Conservation (phyloP, 108 stramenopile species). For the Fragilaria radians region DNA sequence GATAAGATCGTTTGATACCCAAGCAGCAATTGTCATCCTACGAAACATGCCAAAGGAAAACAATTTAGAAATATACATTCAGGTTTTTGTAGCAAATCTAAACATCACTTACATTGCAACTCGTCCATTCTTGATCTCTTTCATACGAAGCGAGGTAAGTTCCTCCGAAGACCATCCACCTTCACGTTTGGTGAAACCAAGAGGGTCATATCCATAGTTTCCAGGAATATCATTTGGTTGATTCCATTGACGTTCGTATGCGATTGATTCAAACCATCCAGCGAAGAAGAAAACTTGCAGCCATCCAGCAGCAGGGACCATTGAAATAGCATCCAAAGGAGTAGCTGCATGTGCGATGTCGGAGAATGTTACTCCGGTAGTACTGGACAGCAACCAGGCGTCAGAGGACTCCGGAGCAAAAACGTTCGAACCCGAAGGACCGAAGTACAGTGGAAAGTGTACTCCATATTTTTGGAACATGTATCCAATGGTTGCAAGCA, state of each 20-base stretch:
- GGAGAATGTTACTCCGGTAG: slow-evolving; percentile 51
- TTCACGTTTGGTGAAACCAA: slow-evolving; percentile 70
- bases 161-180: slow-evolving; percentile 50
- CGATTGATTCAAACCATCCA: slow-evolving; percentile 62
- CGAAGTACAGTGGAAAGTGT: slow-evolving; percentile 70
- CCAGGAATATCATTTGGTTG: slow-evolving; percentile 51
- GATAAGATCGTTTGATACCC: slow-evolving; percentile 62
- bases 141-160: slow-evolving; percentile 58
- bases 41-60: not conserved
- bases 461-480: slow-evolving; percentile 62
- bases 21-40: slow-evolving; percentile 68
- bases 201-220: slow-evolving; percentile 75
- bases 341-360: slow-evolving; percentile 49
- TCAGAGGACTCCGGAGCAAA: slow-evolving; percentile 51
- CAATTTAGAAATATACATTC: not conserved
- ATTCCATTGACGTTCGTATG: slow-evolving; percentile 58
- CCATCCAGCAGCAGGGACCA: slow-evolving; percentile 59
- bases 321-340: slow-evolving; percentile 63
- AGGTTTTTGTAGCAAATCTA: not conserved
- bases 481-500: slow-evolving; percentile 74
- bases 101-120: slow-evolving; percentile 52
- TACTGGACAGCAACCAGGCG: slow-evolving; percentile 47
- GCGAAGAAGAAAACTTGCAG: slow-evolving; percentile 56
- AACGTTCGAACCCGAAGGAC: slow-evolving; percentile 59
- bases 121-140: slow-evolving; percentile 80